Evolutionary conservation across 208 protist species (phyloP).

Genomic region (Leptomonas seymouri): DNA sequence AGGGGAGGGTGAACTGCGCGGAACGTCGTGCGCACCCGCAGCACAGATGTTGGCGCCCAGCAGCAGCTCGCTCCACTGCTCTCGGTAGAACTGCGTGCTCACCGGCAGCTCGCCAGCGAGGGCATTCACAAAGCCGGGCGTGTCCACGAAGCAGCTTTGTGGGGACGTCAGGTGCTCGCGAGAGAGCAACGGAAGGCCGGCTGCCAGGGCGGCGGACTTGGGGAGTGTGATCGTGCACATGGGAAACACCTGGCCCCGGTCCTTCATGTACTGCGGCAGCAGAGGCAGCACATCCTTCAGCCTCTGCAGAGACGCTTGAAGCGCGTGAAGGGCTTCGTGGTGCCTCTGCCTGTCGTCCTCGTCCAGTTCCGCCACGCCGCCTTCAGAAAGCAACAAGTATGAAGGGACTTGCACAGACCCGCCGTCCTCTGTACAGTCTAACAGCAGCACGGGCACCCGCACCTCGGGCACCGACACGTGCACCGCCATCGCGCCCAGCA

Average conservation of each 20-base stretch:
- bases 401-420: background rate
- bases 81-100: constrained; percentile 6
- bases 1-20: no score
- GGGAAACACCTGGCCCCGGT: constrained; percentile 17
- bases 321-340: constrained; percentile 1
- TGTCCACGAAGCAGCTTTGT: constrained; percentile 2
- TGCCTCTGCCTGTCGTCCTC: constrained; percentile 4
- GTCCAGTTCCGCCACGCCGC: background rate
- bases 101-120: background rate
- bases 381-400: constrained; percentile 6
- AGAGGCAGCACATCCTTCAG: constrained; percentile 11
- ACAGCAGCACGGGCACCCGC: constrained; percentile 2
- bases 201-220: constrained; percentile 4
- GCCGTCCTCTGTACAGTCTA: background rate
- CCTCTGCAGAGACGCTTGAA: constrained; percentile 8
- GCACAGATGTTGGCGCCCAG: background rate
- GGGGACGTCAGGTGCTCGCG: background rate
- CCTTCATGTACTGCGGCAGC: constrained; percentile 13
- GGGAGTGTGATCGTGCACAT: constrained; percentile 13
- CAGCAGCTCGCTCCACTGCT: constrained; percentile 6
- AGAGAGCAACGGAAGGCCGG: background rate
- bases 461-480: constrained; percentile 11
- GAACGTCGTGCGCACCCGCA: background rate
- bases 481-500: constrained; percentile 19
- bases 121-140: constrained; percentile 8